A percentile compares a stretch with the other conserved stretches of the same genome.
These are phyloP conservation scores for Pseudocercospora eumusae DNA, from an alignment of 2,329 filamentous ascomycete genomes.

Conservation along the genomic window DNA sequence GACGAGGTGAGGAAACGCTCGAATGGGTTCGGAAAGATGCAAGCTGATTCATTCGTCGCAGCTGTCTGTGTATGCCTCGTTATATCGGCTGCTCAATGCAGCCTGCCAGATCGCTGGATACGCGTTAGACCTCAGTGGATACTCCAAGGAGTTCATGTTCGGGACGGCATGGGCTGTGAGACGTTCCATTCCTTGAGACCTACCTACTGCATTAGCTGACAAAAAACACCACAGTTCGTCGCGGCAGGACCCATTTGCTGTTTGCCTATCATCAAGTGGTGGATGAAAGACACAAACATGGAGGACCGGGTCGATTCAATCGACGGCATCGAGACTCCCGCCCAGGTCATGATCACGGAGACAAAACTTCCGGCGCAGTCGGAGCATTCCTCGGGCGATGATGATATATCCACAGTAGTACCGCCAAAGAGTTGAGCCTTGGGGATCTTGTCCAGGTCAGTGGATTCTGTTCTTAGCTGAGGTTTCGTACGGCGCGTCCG, in stretches of 20 bases:
- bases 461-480: not conserved
- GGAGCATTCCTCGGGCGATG: slow-evolving; percentile 3
- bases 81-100: slow-evolving; percentile 13
- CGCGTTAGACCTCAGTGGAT: slow-evolving; percentile 9
- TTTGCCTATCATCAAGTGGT: slow-evolving; percentile 11
- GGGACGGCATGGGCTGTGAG: slow-evolving; percentile 12
- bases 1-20: slow-evolving; percentile 7
- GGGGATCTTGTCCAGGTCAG: not conserved
- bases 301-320: slow-evolving; percentile 3
- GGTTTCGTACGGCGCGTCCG: too few species aligned
- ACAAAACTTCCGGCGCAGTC: not conserved
- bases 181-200: not conserved
- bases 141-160: slow-evolving; percentile 17
- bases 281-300: slow-evolving; percentile 18
- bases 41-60: not conserved
- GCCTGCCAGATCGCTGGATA: slow-evolving; percentile 13
- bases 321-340: not conserved
- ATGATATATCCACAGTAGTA: not conserved
- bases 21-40: not conserved
- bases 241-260: slow-evolving; percentile 11
- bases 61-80: slow-evolving; percentile 9
- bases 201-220: not conserved
- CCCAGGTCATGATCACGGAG: not conserved
- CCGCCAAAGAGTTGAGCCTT: not conserved
- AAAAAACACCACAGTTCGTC: slow-evolving; percentile 3